Evolutionary conservation across 1,139 yeast genomes (phyloP), one percentile per base, ranked within the genome.

Genomic region (Lipomyces yarrowii): DNA sequence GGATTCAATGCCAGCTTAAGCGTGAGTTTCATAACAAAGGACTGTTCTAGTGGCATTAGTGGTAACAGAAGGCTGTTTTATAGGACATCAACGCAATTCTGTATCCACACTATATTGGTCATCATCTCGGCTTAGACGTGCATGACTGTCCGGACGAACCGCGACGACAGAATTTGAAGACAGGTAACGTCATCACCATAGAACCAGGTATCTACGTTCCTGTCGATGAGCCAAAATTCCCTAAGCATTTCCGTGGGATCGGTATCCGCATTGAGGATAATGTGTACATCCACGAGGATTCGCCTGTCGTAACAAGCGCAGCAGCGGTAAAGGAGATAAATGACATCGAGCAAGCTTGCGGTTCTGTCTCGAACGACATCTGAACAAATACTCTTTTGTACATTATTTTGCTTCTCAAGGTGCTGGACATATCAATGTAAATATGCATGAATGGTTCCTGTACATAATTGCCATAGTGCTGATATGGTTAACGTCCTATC

Each of bases 161-260:
- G 6, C 58, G 67, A 37, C 60, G 62, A 37, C 64, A 48, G 33
- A 39, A 39, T 54, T 74, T 90, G 57, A 78, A 77, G 51, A 80
- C 78, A 37, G 91, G 91, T 2, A 91, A 89, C 73, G 98, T 94
- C 2, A 82, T 94, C 57, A 94, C 99, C 0, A 87, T 94, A 42
- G 99, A 94, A 75, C 99, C 99, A 0, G 99, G 99, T 33, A 83
- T 94, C 51, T 94, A 94, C 75, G 85, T 96, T 57, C 98, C 98
- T 0, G 80, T 83, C 63, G 80, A 80, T 71, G 84, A 83, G 67
- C 79, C 79, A 57, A 82, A 81, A 69, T 93, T 88, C 84, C 98
- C 99, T 54, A 83, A 84, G 70, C 87, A 86, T 73, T 93, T 85
- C 79, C 89, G 91, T 72, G 96, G 96, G 30, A 89, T 96, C 67